Conservation (phyloP, 78 protist species). For the Dictyostelium citrinum region DNA sequence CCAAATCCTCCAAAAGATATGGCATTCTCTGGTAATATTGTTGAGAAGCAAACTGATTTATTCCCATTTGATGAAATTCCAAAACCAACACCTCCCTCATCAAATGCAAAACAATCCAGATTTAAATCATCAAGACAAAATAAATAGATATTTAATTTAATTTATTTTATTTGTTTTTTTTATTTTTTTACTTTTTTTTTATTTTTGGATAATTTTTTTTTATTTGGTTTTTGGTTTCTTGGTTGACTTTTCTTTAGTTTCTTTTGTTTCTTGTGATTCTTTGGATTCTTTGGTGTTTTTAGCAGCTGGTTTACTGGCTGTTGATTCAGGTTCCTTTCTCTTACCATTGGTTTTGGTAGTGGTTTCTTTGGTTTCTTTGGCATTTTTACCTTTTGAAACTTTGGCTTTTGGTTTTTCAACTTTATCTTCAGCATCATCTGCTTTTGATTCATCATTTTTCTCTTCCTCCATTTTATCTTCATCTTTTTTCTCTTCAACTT, state of each 20-base stretch:
- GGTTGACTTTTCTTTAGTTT: neutral
- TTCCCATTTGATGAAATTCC: constrained; percentile 11
- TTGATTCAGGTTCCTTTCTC: neutral
- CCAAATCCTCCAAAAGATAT: constrained; percentile 33
- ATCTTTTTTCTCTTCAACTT: neutral
- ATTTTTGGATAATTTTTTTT: neutral
- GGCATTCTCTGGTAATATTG: constrained; percentile 48
- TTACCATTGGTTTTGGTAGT: neutral
- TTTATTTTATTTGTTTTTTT: neutral
- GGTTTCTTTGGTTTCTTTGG: neutral
- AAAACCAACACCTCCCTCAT: neutral
- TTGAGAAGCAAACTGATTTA: constrained; percentile 33
- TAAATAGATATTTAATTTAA: neutral
- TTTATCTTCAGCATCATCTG: neutral
- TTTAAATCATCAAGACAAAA: constrained; percentile 35
- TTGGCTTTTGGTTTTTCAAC: neutral
- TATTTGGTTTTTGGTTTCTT: neutral
- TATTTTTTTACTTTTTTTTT: neutral
- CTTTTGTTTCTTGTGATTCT: neutral
- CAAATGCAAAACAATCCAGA: constrained; percentile 1
- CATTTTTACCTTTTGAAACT: neutral
- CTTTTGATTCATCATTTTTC: neutral
- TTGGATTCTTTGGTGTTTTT: neutral
- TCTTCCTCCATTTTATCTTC: neutral
- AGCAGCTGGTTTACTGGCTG: neutral